Conservation (phyloP, 805 yeast genomes). For the Saccharomyces eubayanus region DNA sequence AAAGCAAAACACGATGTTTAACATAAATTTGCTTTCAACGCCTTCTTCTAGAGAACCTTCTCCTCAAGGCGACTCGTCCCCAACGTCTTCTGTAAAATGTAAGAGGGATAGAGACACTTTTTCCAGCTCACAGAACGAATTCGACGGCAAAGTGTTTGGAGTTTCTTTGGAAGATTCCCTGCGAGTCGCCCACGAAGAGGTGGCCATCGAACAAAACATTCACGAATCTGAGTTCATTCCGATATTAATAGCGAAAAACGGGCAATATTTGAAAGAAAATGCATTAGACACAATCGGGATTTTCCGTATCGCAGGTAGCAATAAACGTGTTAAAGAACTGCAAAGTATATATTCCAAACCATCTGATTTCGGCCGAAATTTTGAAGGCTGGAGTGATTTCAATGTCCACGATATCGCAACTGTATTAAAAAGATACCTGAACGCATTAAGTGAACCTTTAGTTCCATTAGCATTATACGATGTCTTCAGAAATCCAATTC, state of each 20-base stretch:
- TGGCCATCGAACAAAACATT: slow-evolving; percentile 48
- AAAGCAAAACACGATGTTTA: neutral
- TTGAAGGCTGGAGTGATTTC: slow-evolving; percentile 76
- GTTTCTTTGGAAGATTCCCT: slow-evolving; percentile 66
- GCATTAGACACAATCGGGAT: slow-evolving; percentile 80
- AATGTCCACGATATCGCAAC: slow-evolving; percentile 95
- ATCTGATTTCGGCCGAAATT: slow-evolving; percentile 77
- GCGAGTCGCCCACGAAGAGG: slow-evolving; percentile 51
- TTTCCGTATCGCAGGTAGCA: slow-evolving; percentile 85
- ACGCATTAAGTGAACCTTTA: slow-evolving; percentile 83
- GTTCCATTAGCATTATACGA: slow-evolving; percentile 71
- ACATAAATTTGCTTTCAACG: neutral
- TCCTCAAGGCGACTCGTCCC: neutral
- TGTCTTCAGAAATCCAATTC: slow-evolving; percentile 65
- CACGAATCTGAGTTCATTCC: slow-evolving; percentile 85
- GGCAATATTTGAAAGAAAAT: slow-evolving; percentile 66
- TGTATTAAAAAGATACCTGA: slow-evolving; percentile 70
- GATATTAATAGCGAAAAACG: slow-evolving; percentile 89
- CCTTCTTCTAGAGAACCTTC: neutral
- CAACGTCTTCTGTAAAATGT: slow-evolving; percentile 8
- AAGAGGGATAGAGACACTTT: slow-evolving; percentile 32
- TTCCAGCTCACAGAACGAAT: slow-evolving; percentile 26
- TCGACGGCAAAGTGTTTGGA: slow-evolving; percentile 55
- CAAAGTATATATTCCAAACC: slow-evolving; percentile 73
- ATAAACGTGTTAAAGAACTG: slow-evolving; percentile 73